Evolutionary conservation across 768 basidiomycete genomes (phyloP).

Genomic region (Serendipita sp.): DNA sequence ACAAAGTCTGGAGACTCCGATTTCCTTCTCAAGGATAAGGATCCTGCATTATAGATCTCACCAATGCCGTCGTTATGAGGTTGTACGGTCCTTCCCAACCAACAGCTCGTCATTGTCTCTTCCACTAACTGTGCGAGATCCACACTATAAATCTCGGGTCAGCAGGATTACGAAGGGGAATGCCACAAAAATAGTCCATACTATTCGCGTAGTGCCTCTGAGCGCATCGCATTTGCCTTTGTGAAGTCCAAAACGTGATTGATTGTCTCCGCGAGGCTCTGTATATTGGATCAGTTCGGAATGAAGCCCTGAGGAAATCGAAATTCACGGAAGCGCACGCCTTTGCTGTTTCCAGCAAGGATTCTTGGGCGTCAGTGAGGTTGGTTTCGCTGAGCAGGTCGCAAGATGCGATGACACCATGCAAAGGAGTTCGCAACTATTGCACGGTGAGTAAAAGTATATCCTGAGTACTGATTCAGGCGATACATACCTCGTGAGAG

Average conservation of each 20-base stretch:
- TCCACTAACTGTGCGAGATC: neutral
- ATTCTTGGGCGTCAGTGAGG: neutral
- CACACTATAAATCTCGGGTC: neutral
- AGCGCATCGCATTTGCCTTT: conserved; percentile 55
- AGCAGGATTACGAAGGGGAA: no score
- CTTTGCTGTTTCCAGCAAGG: neutral
- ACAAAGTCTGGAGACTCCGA: neutral
- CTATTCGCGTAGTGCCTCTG: conserved; percentile 58
- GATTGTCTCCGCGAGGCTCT: conserved; percentile 89
- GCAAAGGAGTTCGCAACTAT: conserved; percentile 53
- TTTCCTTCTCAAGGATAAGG: neutral
- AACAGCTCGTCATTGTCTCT: neutral
- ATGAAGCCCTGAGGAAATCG: conserved; percentile 43
- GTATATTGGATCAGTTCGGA: conserved; percentile 68
- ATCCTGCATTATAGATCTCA: neutral
- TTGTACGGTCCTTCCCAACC: neutral
- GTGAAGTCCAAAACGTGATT: conserved; percentile 96
- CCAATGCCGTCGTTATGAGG: neutral
- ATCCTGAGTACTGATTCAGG: neutral
- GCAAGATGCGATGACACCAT: conserved; percentile 42
- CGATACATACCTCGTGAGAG: conserved; percentile 61
- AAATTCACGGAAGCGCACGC: conserved; percentile 71
- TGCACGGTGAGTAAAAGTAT: conserved; percentile 4
- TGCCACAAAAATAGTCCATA: neutral
- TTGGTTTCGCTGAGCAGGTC: conserved; percentile 9